Base-by-base conservation (phyloP, 2,329 filamentous ascomycete genomes). In the Pseudocercospora fijiensis region DNA sequence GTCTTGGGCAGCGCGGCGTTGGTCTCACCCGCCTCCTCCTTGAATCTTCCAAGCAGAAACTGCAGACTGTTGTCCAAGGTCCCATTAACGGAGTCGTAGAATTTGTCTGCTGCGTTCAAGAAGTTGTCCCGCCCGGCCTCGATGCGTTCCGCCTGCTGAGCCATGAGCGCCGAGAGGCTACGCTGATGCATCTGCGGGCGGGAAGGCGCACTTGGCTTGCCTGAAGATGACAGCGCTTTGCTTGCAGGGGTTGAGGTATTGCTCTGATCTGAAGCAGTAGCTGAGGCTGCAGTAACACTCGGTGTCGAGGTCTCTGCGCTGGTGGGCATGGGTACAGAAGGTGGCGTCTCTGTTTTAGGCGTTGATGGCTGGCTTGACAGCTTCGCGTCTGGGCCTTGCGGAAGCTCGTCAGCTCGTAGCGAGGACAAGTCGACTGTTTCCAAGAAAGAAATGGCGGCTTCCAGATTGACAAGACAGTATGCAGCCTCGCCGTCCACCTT, bases 391-490 rank as follows among this genome's bases (percentile, higher is more conserved):
- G 89, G 88, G 0, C 90, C 87, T 49, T 88, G 87, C 16, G 86
- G 88, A 18, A 71, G 67, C 57, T 96, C 92, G 68, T 96, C 91
- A 5, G 89, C 89, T 58, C 92, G 87, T 6, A 99, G 81, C 26
- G 90, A 96, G 6, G 93, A 91, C 24, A 99, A 83, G 75, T 99
- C 95, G 27, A 99, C 95, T 0, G 93, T 98, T 73, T 98, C 91
- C 13, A 99, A 81, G 73, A 99, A 99, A 58, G 90, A 93, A 61
- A 98, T 92, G 63, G 94, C 90, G 18, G 95, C 95, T 77, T 99
- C 95, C 1, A 99, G 84, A 70, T 96, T 99, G 45, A 96, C 97
- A 62, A 99, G 82, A 73, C 95, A 98, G 77, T 99, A 99, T 0
- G 95, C 93, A 11, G 93, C 90, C 78, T 99, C 95, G 16, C 95